These are phyloP conservation scores for Apiospora pterosperma DNA, from an alignment of 2,329 filamentous ascomycete genomes.

Conservation along the genomic window DNA sequence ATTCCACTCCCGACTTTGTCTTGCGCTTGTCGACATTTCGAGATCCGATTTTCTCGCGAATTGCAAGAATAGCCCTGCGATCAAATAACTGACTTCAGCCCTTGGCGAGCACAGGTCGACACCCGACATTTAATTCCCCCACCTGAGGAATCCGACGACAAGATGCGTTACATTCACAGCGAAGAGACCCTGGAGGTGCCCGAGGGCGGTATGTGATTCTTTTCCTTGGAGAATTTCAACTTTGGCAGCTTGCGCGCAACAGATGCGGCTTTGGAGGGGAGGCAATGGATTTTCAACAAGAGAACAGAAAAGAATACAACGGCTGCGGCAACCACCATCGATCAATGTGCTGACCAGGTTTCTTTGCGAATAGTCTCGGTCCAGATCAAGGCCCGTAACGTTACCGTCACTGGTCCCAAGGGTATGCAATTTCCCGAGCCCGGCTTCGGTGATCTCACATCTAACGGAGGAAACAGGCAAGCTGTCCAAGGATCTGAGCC, in stretches of 20 bases:
- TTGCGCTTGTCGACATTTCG: background rate
- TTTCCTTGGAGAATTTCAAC: constrained; percentile 11
- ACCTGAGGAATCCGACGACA: constrained; percentile 54
- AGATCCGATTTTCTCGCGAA: background rate
- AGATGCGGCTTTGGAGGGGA: background rate
- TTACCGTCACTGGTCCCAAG: constrained; percentile 96
- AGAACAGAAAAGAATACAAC: background rate
- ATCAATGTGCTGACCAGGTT: constrained; percentile 30
- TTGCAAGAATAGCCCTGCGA: background rate
- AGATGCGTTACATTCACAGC: constrained; percentile 99
- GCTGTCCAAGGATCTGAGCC: constrained; percentile 93
- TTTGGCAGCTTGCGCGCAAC: background rate
- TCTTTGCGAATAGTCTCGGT: constrained; percentile 75
- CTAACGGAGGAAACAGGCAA: constrained; percentile 62
- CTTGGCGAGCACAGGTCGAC: background rate
- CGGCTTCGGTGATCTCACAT: constrained; percentile 11
- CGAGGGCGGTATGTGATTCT: constrained; percentile 79
- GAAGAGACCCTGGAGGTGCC: constrained; percentile 94
- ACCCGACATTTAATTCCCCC: constrained; percentile 29
- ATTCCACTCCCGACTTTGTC: background rate
- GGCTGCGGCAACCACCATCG: background rate
- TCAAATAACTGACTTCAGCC: background rate
- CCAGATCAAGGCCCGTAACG: constrained; percentile 91
- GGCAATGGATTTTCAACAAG: background rate
- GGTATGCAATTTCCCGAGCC: constrained; percentile 49